Conservation (phyloP, 1,139 yeast species). For the Spencermartinsiella ligniputridi region DNA sequence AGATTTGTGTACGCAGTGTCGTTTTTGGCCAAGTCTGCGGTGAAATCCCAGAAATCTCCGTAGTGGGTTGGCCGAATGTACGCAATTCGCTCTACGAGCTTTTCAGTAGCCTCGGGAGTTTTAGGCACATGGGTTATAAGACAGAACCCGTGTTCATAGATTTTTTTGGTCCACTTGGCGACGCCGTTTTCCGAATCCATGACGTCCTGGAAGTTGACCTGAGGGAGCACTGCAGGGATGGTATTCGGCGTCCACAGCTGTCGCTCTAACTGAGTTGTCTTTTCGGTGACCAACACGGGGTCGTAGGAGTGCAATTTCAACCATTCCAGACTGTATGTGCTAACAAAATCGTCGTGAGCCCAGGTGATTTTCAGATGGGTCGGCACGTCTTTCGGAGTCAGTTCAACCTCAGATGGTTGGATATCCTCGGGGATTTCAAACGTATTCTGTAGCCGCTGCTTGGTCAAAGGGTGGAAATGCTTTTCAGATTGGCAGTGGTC, state of each 20-base stretch:
- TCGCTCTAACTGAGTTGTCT: constrained; percentile 28
- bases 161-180: constrained; percentile 56
- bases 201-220: constrained; percentile 46
- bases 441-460: constrained; percentile 61
- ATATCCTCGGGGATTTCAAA: constrained; percentile 50
- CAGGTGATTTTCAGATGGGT: constrained; percentile 39
- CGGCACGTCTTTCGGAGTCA: constrained; percentile 18
- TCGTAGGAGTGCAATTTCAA: constrained; percentile 54
- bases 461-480: constrained; percentile 58
- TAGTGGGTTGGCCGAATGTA: constrained; percentile 71
- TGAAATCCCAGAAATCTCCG: constrained; percentile 81
- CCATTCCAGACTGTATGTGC: constrained; percentile 50
- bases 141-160: constrained; percentile 60
- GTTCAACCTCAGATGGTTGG: constrained; percentile 31
- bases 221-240: constrained; percentile 42
- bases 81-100: constrained; percentile 55
- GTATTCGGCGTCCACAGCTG: constrained; percentile 49
- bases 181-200: constrained; percentile 48
- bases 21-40: constrained; percentile 63
- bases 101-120: constrained; percentile 57
- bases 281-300: constrained; percentile 43
- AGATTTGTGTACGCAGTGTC: constrained; percentile 75
- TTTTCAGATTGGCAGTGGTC: constrained; percentile 64
- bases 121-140: constrained; percentile 62
- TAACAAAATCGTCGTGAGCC: constrained; percentile 49